phyloP scores from a whole-genome alignment of 176 grass and related monocot genomes.

The Triticum turgidum region DNA sequence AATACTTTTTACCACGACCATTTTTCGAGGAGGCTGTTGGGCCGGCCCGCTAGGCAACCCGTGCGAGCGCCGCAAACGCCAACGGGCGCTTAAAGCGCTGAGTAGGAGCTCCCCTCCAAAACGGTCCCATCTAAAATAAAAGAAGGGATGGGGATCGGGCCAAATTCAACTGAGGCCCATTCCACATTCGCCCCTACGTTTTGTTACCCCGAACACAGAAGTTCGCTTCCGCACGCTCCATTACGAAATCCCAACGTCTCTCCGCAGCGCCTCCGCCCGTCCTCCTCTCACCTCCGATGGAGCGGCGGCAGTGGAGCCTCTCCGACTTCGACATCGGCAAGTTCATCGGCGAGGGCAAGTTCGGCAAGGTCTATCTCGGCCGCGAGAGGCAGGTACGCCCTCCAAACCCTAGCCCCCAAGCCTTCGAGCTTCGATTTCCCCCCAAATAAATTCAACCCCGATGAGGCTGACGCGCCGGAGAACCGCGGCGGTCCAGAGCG shows the following conservation, averaged over 20 bases:
- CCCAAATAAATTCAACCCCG: background rate
- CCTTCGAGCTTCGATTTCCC: background rate
- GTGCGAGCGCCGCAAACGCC: too few species aligned
- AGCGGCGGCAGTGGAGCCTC: slow-evolving; percentile 57
- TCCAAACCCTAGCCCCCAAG: background rate
- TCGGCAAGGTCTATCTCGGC: slow-evolving; percentile 89
- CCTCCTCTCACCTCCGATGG: background rate
- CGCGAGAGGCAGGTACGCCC: slow-evolving; percentile 67
- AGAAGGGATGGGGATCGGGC: too few species aligned
- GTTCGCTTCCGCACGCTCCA: too few species aligned
- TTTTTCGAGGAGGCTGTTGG: too few species aligned
- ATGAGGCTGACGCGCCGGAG: background rate
- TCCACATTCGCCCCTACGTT: too few species aligned
- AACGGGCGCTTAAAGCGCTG: too few species aligned
- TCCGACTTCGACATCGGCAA: slow-evolving; percentile 76
- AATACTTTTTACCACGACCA: too few species aligned
- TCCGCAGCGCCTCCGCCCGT: background rate
- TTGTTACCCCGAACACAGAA: too few species aligned
- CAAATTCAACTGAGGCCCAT: too few species aligned
- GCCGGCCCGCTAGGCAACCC: too few species aligned
- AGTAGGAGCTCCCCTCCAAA: too few species aligned
- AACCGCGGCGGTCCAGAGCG: slow-evolving; percentile 50
- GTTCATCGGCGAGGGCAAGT: slow-evolving; percentile 86
- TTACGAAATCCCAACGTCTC: background rate
- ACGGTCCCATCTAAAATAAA: too few species aligned